These are phyloP conservation scores for Clavaria fumosa DNA, from an alignment of 768 basidiomycete genomes.

Conservation along the genomic window DNA sequence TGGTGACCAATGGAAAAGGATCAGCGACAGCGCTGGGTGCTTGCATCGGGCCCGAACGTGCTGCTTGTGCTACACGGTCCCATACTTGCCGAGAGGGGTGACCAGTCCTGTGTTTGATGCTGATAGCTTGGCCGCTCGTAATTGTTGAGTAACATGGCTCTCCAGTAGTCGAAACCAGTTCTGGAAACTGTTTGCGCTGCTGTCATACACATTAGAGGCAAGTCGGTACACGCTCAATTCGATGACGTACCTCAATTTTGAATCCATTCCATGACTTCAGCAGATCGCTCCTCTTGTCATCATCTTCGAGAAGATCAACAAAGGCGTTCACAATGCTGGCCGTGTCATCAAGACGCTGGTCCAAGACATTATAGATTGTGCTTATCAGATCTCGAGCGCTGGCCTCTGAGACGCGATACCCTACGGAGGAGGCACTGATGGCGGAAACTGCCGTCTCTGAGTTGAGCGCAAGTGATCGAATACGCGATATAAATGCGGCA, in stretches of 20 bases:
- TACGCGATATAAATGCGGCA: constrained; percentile 42
- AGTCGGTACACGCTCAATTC: background rate
- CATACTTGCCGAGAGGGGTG: constrained; percentile 54
- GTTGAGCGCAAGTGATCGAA: constrained; percentile 43
- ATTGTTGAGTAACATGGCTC: constrained; percentile 67
- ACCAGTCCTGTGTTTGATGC: constrained; percentile 63
- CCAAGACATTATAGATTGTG: constrained; percentile 62
- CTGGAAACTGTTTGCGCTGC: constrained; percentile 81
- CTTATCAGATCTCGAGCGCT: constrained; percentile 74
- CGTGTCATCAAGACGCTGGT: constrained; percentile 46
- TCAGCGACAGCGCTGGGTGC: constrained; percentile 8
- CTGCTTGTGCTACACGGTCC: constrained; percentile 81
- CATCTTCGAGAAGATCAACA: constrained; percentile 67
- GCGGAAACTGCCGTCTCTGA: constrained; percentile 42
- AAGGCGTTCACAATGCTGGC: constrained; percentile 57
- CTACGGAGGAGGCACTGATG: constrained; percentile 60
- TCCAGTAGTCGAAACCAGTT: constrained; percentile 40
- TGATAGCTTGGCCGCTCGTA: constrained; percentile 67
- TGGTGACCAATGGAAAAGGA: constrained; percentile 11
- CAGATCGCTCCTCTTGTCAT: constrained; percentile 69
- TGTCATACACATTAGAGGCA: constrained; percentile 16
- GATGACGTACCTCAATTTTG: constrained; percentile 50
- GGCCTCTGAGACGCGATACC: constrained; percentile 63
- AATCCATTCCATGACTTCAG: constrained; percentile 72
- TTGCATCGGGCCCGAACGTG: constrained; percentile 20